Conservation (phyloP, 106 monocot genomes). For the Dioscorea alata region DNA sequence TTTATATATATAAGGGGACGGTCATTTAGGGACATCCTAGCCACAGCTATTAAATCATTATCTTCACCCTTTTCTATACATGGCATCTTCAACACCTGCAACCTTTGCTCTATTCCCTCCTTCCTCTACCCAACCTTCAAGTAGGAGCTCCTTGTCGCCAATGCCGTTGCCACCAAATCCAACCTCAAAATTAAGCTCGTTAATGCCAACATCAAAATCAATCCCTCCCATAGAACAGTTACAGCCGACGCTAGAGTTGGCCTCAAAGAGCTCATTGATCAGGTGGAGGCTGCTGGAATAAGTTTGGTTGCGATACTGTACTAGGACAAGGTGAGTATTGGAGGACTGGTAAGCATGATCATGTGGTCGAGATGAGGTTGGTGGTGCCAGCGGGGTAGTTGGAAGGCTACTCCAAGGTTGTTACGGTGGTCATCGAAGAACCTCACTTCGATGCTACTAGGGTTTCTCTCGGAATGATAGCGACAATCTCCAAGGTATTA, state of each 20-base stretch:
- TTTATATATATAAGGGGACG: too few relatives aligned
- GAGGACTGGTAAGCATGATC: conserved; percentile 59
- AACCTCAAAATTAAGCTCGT: conserved; percentile 43
- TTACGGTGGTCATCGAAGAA: conserved; percentile 18
- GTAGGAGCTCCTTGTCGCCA: conserved; percentile 30
- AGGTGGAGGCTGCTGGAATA: conserved; percentile 50
- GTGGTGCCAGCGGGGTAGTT: conserved; percentile 37
- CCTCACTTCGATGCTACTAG: conserved; percentile 33
- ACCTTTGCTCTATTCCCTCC: conserved; percentile 19
- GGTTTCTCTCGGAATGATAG: conserved; percentile 63
- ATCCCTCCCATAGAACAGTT: conserved; percentile 18
- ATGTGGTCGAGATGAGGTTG: conserved; percentile 41
- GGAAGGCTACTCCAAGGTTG: conserved; percentile 52
- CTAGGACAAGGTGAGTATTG: conserved; percentile 80
- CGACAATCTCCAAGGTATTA: conserved; percentile 58
- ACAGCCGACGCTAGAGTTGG: conserved; percentile 56
- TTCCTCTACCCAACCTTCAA: conserved; percentile 59
- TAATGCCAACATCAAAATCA: conserved; percentile 26
- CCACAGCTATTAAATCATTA: too few relatives aligned
- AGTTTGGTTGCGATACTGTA: conserved; percentile 67
- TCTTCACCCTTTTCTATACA: too few relatives aligned
- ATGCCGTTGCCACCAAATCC: conserved; percentile 30
- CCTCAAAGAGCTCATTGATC: conserved; percentile 50
- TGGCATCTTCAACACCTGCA: conserved; percentile 45
- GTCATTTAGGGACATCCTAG: too few relatives aligned